Evolutionary conservation across 1,139 yeast species (phyloP).

Genomic region (Spathaspora sp.): DNA sequence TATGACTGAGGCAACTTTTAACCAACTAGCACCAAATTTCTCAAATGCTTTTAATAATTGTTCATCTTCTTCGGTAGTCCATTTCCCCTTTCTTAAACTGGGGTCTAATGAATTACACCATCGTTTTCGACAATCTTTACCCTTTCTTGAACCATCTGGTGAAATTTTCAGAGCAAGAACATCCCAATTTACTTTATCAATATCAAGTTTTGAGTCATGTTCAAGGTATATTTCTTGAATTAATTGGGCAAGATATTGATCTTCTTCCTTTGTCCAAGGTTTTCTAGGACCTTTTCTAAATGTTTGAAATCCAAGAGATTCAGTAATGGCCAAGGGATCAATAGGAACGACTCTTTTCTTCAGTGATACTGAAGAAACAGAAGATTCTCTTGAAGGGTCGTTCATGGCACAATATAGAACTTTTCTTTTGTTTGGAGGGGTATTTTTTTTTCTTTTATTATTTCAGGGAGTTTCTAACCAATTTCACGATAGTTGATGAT

Average conservation of each 20-base stretch:
- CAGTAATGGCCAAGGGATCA: slow-evolving; percentile 69
- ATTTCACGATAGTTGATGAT: too few relatives aligned
- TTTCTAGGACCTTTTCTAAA: slow-evolving; percentile 61
- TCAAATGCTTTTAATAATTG: slow-evolving; percentile 61
- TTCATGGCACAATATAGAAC: not conserved
- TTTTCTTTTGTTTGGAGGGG: too few relatives aligned
- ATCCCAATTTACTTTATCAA: slow-evolving; percentile 65
- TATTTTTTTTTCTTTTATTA: not conserved
- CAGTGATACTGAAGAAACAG: slow-evolving; percentile 4
- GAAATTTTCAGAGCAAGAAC: slow-evolving; percentile 46
- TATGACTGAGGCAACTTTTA: slow-evolving; percentile 71
- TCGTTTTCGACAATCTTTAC: slow-evolving; percentile 70
- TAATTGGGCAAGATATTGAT: slow-evolving; percentile 39
- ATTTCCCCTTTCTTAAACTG: slow-evolving; percentile 73
- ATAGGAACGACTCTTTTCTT: slow-evolving; percentile 34
- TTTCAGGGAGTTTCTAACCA: not conserved
- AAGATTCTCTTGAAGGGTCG: slow-evolving; percentile 2
- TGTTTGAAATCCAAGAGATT: slow-evolving; percentile 74
- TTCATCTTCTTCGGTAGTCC: slow-evolving; percentile 86
- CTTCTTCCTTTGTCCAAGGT: slow-evolving; percentile 72
- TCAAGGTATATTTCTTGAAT: slow-evolving; percentile 31
- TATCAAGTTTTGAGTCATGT: slow-evolving; percentile 23
- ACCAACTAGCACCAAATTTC: slow-evolving; percentile 82
- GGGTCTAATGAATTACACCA: slow-evolving; percentile 87
- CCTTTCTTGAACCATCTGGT: slow-evolving; percentile 45